Base-by-base conservation (phyloP, 176 grass and related monocot genomes). In the Oryza nivara region DNA sequence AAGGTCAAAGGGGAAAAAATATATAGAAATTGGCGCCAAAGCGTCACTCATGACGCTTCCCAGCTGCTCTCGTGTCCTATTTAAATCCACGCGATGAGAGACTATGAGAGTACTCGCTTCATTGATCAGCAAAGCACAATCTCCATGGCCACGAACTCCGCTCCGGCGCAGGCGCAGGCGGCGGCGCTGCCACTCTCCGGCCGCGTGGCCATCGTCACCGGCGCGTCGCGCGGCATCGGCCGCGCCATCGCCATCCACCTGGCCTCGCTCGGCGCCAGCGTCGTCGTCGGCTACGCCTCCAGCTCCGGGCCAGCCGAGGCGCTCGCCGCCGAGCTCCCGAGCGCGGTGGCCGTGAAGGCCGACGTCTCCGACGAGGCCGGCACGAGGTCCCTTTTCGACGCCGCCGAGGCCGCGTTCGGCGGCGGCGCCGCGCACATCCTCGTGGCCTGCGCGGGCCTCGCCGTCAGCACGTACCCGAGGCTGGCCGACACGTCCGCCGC, bases 181-280 rank as follows among this genome's bases (percentile, higher is more conserved):
- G 68, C 79, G 32, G 2, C 19, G 1, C 81, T 41, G 74, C 92
- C 86, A 17, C 89, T 94, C 11, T 58, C 85, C 43, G 86, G 82
- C 15, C 89, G 89, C 19, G 89, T 89, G 7, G 92, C 92, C 43
- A 89, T 94, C 76, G 79, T 94, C 14, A 94, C 92, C 0, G 92
- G 92, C 38, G 92, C 83, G 49, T 85, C 83, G 74, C 75, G 74
- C 0, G 83, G 83, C 83, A 78, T 90, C 73, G 86, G 89, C 0
- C 86, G 92, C 17, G 92, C 67, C 80, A 91, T 94, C 35, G 86
- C 86, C 10, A 40, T 45, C 46, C 92, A 89, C 83, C 86, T 94
- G 0, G 77, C 89, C 4, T 46, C 86, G 28, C 89, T 94, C 1
- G 92, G 92, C 35, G 92, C 92, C 5, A 94, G 88, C 75, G 20